phyloP scores from a whole-genome alignment of 2,329 filamentous ascomycete species.

The Chalara sp. region DNA sequence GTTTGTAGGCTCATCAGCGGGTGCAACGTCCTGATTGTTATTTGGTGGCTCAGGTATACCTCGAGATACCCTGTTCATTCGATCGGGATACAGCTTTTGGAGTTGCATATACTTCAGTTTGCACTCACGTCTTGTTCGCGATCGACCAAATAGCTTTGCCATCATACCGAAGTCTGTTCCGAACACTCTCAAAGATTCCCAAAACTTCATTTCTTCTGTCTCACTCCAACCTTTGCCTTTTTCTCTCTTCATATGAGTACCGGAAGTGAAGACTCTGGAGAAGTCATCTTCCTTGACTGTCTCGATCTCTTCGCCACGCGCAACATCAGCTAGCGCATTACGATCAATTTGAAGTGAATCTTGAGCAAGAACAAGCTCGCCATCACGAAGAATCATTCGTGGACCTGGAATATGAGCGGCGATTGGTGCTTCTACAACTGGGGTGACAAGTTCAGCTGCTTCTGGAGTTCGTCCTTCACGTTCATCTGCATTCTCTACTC shows the following conservation, averaged over 20 bases:
- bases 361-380: constrained; percentile 66
- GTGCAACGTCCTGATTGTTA: background rate
- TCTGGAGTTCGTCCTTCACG: constrained; percentile 3
- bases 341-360: constrained; percentile 61
- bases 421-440: background rate
- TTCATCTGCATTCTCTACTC: background rate
- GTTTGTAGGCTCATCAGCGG: background rate
- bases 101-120: constrained; percentile 81
- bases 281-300: constrained; percentile 74
- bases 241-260: constrained; percentile 59
- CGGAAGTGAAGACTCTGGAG: constrained; percentile 62
- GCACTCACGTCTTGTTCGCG: constrained; percentile 64
- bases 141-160: constrained; percentile 60
- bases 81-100: constrained; percentile 57
- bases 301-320: constrained; percentile 41
- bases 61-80: constrained; percentile 57
- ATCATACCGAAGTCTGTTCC: constrained; percentile 83
- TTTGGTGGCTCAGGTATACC: constrained; percentile 42
- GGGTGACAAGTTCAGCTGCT: background rate
- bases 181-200: constrained; percentile 66
- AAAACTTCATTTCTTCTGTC: constrained; percentile 69
- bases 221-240: constrained; percentile 63
- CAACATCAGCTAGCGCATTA: constrained; percentile 51
- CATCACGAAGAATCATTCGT: constrained; percentile 31
- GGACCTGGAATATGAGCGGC: constrained; percentile 5